Evolutionary conservation across 2,329 filamentous ascomycete species (phyloP).

Genomic region (Penicillium oxalicum): DNA sequence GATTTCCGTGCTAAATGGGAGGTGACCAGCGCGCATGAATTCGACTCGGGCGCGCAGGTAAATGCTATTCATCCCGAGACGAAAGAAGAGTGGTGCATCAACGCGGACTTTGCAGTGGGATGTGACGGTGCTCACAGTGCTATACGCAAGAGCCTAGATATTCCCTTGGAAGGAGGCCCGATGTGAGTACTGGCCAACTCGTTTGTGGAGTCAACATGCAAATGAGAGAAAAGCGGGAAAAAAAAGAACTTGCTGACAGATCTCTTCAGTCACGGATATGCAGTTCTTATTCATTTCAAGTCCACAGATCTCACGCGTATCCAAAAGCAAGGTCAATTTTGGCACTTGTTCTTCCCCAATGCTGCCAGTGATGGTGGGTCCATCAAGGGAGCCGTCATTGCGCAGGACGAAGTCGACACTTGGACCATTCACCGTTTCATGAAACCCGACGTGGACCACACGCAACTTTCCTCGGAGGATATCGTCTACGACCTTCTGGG

Average conservation of each 20-base stretch:
- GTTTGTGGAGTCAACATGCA: neutral
- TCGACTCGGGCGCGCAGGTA: slow-evolving; percentile 10
- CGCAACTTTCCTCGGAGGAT: neutral
- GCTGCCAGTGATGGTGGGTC: neutral
- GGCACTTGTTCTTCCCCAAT: slow-evolving; percentile 27
- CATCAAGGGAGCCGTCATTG: slow-evolving; percentile 20
- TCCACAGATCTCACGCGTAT: slow-evolving; percentile 23
- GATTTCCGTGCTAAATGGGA: slow-evolving; percentile 28
- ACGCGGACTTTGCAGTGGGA: slow-evolving; percentile 20
- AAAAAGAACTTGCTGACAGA: neutral
- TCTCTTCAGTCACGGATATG: slow-evolving; percentile 1
- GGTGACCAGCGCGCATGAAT: slow-evolving; percentile 16
- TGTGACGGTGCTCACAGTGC: slow-evolving; percentile 18
- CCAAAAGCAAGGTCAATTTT: slow-evolving; percentile 25
- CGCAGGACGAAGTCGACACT: slow-evolving; percentile 30
- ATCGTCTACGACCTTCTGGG: neutral
- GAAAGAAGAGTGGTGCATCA: slow-evolving; percentile 5
- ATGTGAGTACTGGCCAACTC: slow-evolving; percentile 2
- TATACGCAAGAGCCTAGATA: slow-evolving; percentile 2
- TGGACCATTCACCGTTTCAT: slow-evolving; percentile 26
- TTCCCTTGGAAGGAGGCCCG: slow-evolving; percentile 5
- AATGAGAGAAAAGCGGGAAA: too few species aligned
- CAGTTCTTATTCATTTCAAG: slow-evolving; percentile 28
- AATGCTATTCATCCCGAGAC: slow-evolving; percentile 10
- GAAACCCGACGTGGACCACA: neutral